phyloP scores from a whole-genome alignment of 306 rosid genomes.

The Sophora flavescens region DNA sequence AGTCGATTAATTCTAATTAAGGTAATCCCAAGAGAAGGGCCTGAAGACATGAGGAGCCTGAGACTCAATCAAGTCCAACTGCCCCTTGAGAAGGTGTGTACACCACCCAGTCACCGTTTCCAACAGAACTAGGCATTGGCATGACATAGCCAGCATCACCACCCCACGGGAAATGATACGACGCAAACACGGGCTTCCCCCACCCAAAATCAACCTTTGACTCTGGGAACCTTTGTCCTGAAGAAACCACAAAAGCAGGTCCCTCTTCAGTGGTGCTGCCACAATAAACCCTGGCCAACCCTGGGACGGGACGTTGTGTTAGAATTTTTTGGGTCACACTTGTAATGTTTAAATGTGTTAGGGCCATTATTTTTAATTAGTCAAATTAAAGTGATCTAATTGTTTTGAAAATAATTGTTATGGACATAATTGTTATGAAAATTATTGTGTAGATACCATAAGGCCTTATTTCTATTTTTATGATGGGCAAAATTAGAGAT shows the following conservation, averaged over 20 bases:
- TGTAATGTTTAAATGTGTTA: too few species aligned
- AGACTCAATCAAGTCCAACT: slow-evolving; percentile 58
- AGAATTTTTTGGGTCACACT: too few species aligned
- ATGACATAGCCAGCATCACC: slow-evolving; percentile 75
- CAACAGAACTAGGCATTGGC: slow-evolving; percentile 75
- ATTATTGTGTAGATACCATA: too few species aligned
- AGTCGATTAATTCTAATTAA: neutral
- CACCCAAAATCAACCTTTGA: slow-evolving; percentile 74
- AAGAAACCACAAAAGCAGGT: slow-evolving; percentile 69
- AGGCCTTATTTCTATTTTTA: too few species aligned
- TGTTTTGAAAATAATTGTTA: too few species aligned
- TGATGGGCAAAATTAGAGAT: too few species aligned
- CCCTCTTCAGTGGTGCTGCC: slow-evolving; percentile 37
- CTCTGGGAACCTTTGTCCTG: slow-evolving; percentile 66
- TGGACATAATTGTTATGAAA: too few species aligned
- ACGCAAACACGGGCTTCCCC: slow-evolving; percentile 70
- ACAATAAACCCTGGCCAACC: slow-evolving; percentile 55
- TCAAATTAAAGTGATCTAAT: too few species aligned
- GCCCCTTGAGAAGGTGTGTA: slow-evolving; percentile 59
- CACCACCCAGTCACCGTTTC: slow-evolving; percentile 77
- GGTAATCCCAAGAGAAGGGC: slow-evolving; percentile 62
- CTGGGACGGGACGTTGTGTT: slow-evolving; percentile 58
- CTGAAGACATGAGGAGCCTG: slow-evolving; percentile 56
- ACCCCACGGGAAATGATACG: slow-evolving; percentile 80
- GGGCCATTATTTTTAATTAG: too few species aligned